Base-by-base conservation (phyloP, 1,139 yeast genomes). In the Saccharomyces hybrid region DNA sequence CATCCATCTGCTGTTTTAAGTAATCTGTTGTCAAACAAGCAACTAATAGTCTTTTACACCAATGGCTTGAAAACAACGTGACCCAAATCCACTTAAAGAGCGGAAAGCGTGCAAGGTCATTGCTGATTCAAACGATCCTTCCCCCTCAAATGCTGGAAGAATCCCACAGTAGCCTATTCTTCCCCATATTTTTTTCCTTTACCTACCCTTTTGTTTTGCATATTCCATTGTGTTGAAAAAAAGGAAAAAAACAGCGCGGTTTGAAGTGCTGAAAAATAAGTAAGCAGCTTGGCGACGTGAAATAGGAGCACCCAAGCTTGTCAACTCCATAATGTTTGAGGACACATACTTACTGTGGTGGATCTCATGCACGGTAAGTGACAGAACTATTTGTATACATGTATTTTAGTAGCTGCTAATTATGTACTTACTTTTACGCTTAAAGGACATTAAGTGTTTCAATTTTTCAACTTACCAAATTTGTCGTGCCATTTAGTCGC, bases 401-500 rank as follows among this genome's bases (percentile, higher is more conserved):
- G 6, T 38, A 16, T 16, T 38, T 19, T 19, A 38, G 4, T 16
- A 38, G 19, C 11, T 38, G 26, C 7, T 9, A 19, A 11, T 38
- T 14, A 11, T 16, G 19, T 9, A 4, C 4, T 38, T 19, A 6
- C 19, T 11, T 38, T 9, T 12, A 14, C 9, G 19, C 28, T 24
- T 48, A n/a, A 24, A 19, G 26, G 47, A 16, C 31, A 42, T 14
- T 26, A n/a, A 9, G 29, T 12, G 50, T 32, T 41, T 34, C 47
- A 54, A 16, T 52, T 56, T 51, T 54, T 59, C 27, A 44, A 48
- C 50, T 59, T 62, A 8, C 61, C 65, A 52, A 64, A 60, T 28
- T 61, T 61, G 6, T 58, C 59, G 34, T 60, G 63, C 70, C 70
- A 66, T 19, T 57, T 55, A 32, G 44, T 52, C 8, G 63, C 57